These are phyloP conservation scores for Blastobotrys muscicola DNA, from an alignment of 805 yeast species.

Conservation along the genomic window DNA sequence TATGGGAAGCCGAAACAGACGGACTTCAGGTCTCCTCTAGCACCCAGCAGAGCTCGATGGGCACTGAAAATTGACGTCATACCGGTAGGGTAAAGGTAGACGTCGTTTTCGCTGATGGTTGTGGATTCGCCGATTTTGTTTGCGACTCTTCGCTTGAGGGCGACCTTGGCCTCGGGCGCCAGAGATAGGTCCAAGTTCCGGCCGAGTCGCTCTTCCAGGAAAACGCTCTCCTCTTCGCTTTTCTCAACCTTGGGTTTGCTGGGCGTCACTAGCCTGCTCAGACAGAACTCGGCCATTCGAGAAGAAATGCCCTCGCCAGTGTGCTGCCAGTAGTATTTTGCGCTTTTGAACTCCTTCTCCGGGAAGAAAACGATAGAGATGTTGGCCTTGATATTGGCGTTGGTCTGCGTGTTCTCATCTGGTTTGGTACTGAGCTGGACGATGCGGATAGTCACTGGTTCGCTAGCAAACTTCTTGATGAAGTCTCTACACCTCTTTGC, in stretches of 20 bases:
- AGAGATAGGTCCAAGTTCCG: constrained; percentile 73
- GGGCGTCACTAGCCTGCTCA: constrained; percentile 33
- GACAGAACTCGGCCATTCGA: constrained; percentile 66
- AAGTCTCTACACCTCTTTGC: constrained; percentile 84
- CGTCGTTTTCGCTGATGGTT: constrained; percentile 42
- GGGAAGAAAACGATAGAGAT: constrained; percentile 78
- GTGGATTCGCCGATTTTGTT: constrained; percentile 42
- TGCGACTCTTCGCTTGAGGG: constrained; percentile 67
- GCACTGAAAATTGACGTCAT: constrained; percentile 88
- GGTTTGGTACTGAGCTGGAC: constrained; percentile 22
- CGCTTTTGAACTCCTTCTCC: constrained; percentile 44
- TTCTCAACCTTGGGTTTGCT: constrained; percentile 1
- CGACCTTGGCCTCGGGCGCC: constrained; percentile 64
- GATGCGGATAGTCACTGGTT: constrained; percentile 18
- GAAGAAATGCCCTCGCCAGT: constrained; percentile 96
- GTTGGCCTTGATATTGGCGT: constrained; percentile 46
- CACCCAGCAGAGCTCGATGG: constrained; percentile 36
- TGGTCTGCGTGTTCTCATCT: constrained; percentile 13
- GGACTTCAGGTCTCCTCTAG: constrained; percentile 38
- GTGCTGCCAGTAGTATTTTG: constrained; percentile 93
- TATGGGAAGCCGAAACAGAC: constrained; percentile 96
- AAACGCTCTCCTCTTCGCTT: constrained; percentile 37
- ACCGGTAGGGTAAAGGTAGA: constrained; percentile 79
- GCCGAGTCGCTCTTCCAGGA: constrained; percentile 85
- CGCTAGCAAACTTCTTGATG: constrained; percentile 33